Conservation (phyloP, 2,329 filamentous ascomycete species). For the Dactylellina leptospora region DNA sequence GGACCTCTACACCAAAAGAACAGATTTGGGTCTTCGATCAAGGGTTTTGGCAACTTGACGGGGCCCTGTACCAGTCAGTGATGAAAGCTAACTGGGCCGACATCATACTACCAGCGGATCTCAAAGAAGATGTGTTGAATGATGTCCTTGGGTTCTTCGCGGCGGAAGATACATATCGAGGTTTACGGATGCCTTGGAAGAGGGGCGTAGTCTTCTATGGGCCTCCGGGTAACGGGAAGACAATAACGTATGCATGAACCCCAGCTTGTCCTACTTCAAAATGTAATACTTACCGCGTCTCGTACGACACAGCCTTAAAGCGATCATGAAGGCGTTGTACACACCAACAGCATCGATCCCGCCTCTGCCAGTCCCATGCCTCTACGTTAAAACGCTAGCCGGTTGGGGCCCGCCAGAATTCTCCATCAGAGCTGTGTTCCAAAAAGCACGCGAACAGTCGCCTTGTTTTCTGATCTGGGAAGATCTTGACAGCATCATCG, state of each 20-base stretch:
- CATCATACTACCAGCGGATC: constrained; percentile 72
- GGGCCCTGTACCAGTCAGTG: constrained; percentile 68
- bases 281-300: background rate
- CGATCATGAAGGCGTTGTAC: constrained; percentile 72
- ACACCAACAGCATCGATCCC: constrained; percentile 65
- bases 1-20: constrained; percentile 56
- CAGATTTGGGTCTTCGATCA: constrained; percentile 74
- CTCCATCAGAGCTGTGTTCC: constrained; percentile 67
- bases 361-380: constrained; percentile 59
- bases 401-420: constrained; percentile 68
- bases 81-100: constrained; percentile 70
- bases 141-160: constrained; percentile 74
- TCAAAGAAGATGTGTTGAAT: constrained; percentile 71
- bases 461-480: constrained; percentile 77
- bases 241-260: constrained; percentile 65
- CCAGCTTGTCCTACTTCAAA: background rate
- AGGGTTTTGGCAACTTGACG: constrained; percentile 71
- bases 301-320: constrained; percentile 64
- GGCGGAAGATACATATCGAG: constrained; percentile 67
- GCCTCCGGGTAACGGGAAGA: constrained; percentile 73
- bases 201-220: constrained; percentile 74
- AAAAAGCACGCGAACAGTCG: constrained; percentile 69
- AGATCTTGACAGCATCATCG: constrained; percentile 74
- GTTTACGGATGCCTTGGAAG: constrained; percentile 75
- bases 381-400: constrained; percentile 69